Base-by-base conservation (phyloP, 495 filamentous ascomycete genomes). In the Penicillium maclennaniae region DNA sequence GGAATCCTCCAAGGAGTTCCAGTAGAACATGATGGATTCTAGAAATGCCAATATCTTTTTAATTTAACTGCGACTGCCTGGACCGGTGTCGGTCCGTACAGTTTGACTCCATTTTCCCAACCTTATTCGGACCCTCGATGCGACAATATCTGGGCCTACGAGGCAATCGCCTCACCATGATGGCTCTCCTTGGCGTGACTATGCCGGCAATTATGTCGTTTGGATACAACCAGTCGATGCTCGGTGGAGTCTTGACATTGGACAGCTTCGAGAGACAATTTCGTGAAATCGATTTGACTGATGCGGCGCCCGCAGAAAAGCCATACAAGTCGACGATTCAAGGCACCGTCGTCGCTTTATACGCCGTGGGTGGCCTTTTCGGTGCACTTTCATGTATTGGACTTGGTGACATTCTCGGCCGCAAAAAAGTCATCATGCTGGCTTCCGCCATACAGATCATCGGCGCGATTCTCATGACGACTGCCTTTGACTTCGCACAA, bases 171-270 rank as follows among this genome's bases (percentile, higher is more conserved):
- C 63, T 66, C 48, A 63, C 59, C 40, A 10, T 59, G 20, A 61
- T 47, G 7, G 53, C 57, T 3, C 40, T 63, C 0, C 16, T 63
- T 20, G 51, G 58, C 10, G 57, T 66, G 26, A 55, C 66, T 21
- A 61, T 67, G 38, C 71, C 71, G 37, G 54, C 68, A 20, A 70
- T 72, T 49, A 66, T 73, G 46, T 60, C 72, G 7, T 69, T 77
- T 48, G 75, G 74, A 15, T 79, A 76, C 58, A 75, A 77, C 40
- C 65, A 74, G 25, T 66, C 70, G 7, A 62, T 67, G 36, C 48
- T 73, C 31, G 68, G 71, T 21, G 66, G 69, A 55, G 25, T 67
- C 40, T 45, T 66, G 17, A 59, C 63, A 2, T 21, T 63, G 34
- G 27, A 52, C 7, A 55, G 50, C 25, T 79, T 72, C 54, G 59